Evolutionary conservation across 2,329 filamentous ascomycete species (phyloP).

Genomic region (Xylariaceae sp.): DNA sequence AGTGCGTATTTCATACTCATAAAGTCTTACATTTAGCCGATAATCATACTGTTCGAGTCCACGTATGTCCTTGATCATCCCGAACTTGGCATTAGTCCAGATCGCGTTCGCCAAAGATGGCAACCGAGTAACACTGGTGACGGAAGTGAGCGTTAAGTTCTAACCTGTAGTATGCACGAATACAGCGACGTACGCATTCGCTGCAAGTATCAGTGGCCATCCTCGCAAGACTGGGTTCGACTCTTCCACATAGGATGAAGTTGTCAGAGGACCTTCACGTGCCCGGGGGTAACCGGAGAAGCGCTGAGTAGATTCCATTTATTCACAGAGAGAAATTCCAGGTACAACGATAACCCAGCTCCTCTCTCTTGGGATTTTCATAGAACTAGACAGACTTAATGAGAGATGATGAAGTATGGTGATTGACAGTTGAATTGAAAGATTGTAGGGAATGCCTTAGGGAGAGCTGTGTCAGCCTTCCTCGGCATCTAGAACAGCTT

Average conservation of each 20-base stretch:
- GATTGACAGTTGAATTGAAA: no score
- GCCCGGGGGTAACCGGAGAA: slow-evolving; percentile 40
- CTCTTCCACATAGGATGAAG: slow-evolving; percentile 56
- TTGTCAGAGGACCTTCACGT: slow-evolving; percentile 40
- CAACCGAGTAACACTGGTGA: slow-evolving; percentile 62
- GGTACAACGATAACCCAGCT: no score
- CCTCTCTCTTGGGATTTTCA: no score
- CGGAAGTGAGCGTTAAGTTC: slow-evolving; percentile 1
- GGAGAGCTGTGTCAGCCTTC: no score
- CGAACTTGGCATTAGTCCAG: slow-evolving; percentile 72
- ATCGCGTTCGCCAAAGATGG: slow-evolving; percentile 66
- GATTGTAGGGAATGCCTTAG: no score
- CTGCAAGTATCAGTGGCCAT: slow-evolving; percentile 62
- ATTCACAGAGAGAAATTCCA: no score
- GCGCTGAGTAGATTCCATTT: slow-evolving; percentile 29
- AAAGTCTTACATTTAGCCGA: slow-evolving; percentile 54
- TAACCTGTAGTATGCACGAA: slow-evolving; percentile 32
- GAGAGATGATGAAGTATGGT: no score
- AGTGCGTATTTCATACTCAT: background rate
- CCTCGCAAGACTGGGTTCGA: slow-evolving; percentile 76
- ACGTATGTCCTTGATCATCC: slow-evolving; percentile 52
- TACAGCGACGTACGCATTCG: slow-evolving; percentile 51
- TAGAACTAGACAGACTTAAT: no score
- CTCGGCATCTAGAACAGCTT: no score
- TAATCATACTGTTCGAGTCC: slow-evolving; percentile 52